Evolutionary conservation across 78 protist genomes (phyloP), one percentile per base, ranked within the genome.

Genomic region (Dictyostelium intermedium): DNA sequence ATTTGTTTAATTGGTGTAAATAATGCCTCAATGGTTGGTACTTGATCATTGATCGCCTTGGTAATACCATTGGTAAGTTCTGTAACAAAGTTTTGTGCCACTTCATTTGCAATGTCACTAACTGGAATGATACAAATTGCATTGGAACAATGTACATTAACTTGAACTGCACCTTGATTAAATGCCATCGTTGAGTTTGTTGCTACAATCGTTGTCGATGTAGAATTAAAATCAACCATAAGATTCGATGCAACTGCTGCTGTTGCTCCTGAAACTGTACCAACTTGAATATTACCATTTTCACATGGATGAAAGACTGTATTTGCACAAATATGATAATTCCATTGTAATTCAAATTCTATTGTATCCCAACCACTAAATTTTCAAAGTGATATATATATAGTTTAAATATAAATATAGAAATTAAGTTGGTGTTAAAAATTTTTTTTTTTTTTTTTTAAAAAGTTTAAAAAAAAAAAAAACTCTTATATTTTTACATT

Each of bases 251-350:
- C 76, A 20, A 82, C 72, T 23, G 72, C 27, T 9, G 66, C 35
- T 0, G 25, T 1, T 25, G 30, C n/a, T 14, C 30, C 81, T 20
- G n/a, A 20, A 8, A 39, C 53, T 18, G 83, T 74, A 25, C 35
- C 77, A 16, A 85, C 91, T 34, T 27, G n/a, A 27, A 85, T 74
- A 50, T 18, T 50, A 32, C 91, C 91, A 74, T 85, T 45, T 53
- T 85, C 91, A 50, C 91, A 85, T 72, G 91, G 91, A 30, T 47
- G 43, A 30, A 84, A 72, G 20, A 84, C 34, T 45, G 83, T 25
- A 23, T 85, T 47, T 23, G 14, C 91, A 74, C 91, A 85, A 35
- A 85, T 85, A 74, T 85, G 91, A 35, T 85, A 85, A 63, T 85
- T 85, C 83, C 82, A 85, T 53, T 85, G 82, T 27, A 85, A 32